Conservation (phyloP, 768 basidiomycete genomes). For the Rhodosporidiobolus odoratus region DNA sequence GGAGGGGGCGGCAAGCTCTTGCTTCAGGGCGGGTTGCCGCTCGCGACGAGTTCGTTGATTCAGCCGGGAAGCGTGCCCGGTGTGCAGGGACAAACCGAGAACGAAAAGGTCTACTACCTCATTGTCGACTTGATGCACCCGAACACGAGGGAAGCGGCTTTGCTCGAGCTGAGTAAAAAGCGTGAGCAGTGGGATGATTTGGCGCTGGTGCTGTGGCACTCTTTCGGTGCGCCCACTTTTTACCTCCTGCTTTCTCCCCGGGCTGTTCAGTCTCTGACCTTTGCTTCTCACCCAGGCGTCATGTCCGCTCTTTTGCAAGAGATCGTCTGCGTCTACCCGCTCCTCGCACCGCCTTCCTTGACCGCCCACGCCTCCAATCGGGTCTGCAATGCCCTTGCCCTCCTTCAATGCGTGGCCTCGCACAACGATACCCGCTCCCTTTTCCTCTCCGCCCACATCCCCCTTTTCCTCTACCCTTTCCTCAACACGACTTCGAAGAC, state of each 20-base stretch:
- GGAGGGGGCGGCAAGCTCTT: conserved; percentile 30
- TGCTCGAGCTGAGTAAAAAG: conserved; percentile 96
- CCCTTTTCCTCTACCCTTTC: conserved; percentile 91
- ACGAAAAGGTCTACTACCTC: conserved; percentile 79
- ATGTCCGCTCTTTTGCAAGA: conserved; percentile 97
- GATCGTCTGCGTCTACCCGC: conserved; percentile 95
- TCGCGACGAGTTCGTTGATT: conserved; percentile 33
- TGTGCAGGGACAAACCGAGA: conserved; percentile 50
- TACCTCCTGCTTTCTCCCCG: neutral
- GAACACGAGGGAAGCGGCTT: conserved; percentile 74
- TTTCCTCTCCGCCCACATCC: conserved; percentile 91
- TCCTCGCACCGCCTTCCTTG: conserved; percentile 88
- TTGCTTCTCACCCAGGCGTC: conserved; percentile 58
- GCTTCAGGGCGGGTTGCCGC: conserved; percentile 12
- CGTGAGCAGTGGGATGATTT: conserved; percentile 98
- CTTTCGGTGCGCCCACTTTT: conserved; percentile 65
- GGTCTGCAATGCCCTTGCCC: conserved; percentile 95
- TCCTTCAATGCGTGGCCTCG: conserved; percentile 96
- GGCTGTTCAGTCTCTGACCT: neutral
- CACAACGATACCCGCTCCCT: conserved; percentile 92
- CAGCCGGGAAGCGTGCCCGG: conserved; percentile 38
- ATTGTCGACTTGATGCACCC: conserved; percentile 68
- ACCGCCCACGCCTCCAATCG: conserved; percentile 97
- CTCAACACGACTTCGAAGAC: conserved; percentile 98
- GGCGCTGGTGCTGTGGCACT: conserved; percentile 95